Base-by-base conservation (phyloP, 768 basidiomycete genomes). In the Pisolithus tinctorius region DNA sequence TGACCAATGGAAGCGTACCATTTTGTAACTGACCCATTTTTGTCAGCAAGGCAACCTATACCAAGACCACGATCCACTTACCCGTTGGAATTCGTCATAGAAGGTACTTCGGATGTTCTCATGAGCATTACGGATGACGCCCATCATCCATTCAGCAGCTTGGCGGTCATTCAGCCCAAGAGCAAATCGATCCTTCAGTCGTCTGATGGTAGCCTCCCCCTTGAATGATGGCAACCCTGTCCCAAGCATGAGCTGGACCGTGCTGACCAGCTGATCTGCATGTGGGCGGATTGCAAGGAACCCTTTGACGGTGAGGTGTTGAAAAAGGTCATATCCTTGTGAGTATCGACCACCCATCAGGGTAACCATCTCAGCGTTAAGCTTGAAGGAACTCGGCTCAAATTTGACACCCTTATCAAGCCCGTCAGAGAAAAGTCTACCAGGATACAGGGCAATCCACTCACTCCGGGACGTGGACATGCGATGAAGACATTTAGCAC, bases 321-420 rank as follows among this genome's bases (percentile, higher is more conserved):
- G 86, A 75, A 98, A 99, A 37, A 93, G 78, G 50, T 87, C 84
- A 69, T 95, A 99, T 17, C 96, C 96, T 69, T 94, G 89, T 1
- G 92, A 94, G 63, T 88, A 80, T 57, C 88, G 79, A 9, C 96
- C 96, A 45, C 96, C 96, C 96, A 99, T 99, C 30, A 98, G 72
- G 13, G 88, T 78, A 16, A 98, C 88, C 96, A 99, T 99, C 68
- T 99, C 96, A 65, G 97, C 94, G 54, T 92, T 96, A 45, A 99
- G 79, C 71, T 99, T 99, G 83, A 99, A 99, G 10, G 93, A 95
- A 64, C 77, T 88, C 0, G 96, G 95, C 63, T 99, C 96, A 64
- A 99, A 99, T 77, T 98, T 99, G 69, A 99, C 88, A 53, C 96
- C 93, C 93, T 93, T 59, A 43, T 37, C 49, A 56, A 38, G 17